Conservation (phyloP, 2,329 filamentous ascomycete species). For the Dryadomyces quercus-mongolicae region DNA sequence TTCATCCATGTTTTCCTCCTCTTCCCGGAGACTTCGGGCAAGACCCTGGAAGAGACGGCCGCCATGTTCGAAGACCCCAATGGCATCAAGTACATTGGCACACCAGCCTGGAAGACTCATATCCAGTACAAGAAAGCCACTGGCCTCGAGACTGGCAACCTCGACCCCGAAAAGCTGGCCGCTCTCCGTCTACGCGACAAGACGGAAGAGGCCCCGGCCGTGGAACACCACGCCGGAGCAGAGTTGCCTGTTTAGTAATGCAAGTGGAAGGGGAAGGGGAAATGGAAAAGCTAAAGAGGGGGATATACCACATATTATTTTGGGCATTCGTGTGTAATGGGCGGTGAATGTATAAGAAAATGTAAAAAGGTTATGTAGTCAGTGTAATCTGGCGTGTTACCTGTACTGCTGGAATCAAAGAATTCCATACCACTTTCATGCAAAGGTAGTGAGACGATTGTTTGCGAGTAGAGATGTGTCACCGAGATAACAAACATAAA, state of each 20-base stretch:
- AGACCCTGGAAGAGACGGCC: constrained; percentile 21
- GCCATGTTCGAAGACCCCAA: constrained; percentile 24
- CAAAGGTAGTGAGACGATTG: no score
- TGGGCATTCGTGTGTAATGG: no score
- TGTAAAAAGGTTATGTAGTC: no score
- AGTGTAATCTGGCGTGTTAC: no score
- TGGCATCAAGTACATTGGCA: constrained; percentile 25
- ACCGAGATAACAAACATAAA: no score
- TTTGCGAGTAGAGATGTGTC: no score
- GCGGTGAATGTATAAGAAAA: no score
- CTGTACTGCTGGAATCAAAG: no score
- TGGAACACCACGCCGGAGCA: not conserved
- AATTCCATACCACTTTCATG: no score
- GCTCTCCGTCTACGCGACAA: constrained; percentile 12
- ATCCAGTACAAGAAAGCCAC: constrained; percentile 22
- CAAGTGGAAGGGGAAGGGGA: not conserved
- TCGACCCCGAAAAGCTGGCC: constrained; percentile 22
- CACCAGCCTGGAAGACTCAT: constrained; percentile 29
- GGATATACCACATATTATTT: not conserved
- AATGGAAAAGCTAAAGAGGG: not conserved
- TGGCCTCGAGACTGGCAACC: constrained; percentile 21
- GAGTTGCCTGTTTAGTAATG: not conserved
- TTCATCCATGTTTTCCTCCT: constrained; percentile 21
- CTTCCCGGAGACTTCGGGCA: constrained; percentile 24
- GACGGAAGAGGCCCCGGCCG: not conserved